Evolutionary conservation across 345 rosid genomes (phyloP).

Genomic region (Citrus sp.): DNA sequence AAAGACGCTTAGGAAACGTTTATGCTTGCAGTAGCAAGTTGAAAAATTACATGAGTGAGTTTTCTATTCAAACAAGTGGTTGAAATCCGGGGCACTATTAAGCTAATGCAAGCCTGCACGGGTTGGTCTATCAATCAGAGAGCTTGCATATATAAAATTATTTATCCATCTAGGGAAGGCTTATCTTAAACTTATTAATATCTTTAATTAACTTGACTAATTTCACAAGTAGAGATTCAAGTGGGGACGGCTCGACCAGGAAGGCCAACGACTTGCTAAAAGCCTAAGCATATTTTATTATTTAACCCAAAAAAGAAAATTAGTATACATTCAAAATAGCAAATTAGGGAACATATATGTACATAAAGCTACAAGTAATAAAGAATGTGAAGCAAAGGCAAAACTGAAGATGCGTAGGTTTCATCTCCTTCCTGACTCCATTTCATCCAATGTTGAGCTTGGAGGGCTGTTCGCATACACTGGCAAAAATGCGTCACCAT

Average conservation of each 20-base stretch:
- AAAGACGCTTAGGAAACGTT: no score
- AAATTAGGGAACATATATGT: neutral
- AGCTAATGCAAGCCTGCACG: no score
- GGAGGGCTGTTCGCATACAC: neutral
- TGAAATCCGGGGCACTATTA: no score
- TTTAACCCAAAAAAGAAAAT: no score
- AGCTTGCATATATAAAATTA: no score
- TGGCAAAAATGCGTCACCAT: conserved; percentile 5
- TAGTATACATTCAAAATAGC: neutral
- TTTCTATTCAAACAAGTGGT: no score
- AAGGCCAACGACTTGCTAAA: neutral
- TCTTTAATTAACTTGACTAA: no score
- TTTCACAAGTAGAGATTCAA: neutral
- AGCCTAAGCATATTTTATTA: no score
- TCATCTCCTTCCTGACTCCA: conserved; percentile 33
- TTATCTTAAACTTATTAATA: neutral
- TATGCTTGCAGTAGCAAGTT: no score
- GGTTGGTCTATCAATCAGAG: no score
- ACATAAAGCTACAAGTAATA: neutral
- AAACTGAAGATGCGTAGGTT: neutral
- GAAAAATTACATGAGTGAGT: no score
- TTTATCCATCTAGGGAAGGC: neutral
- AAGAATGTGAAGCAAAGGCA: neutral
- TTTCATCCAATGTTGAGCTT: conserved; percentile 14
- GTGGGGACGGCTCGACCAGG: neutral